phyloP scores from a whole-genome alignment of 148 eudicot species.

The Rhododendron griersonianum region DNA sequence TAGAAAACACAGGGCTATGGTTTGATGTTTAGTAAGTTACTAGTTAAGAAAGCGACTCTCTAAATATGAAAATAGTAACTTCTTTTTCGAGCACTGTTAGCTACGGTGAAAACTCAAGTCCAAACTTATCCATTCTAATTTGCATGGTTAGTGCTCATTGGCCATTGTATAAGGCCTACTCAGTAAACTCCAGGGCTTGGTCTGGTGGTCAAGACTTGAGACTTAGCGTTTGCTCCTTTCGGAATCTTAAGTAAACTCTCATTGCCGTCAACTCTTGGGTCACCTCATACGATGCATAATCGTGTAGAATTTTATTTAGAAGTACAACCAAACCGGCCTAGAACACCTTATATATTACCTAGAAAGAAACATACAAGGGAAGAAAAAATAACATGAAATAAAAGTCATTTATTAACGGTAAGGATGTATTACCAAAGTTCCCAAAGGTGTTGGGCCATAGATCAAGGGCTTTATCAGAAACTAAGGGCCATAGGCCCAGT shows the following conservation, averaged over 20 bases:
- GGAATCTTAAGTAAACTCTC: background rate
- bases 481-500: background rate
- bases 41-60: background rate
- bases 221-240: background rate
- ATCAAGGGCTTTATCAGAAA: background rate
- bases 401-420: background rate
- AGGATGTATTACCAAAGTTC: background rate
- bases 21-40: background rate
- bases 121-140: too few relatives aligned
- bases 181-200: too few relatives aligned
- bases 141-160: background rate
- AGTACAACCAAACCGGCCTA: background rate
- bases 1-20: background rate
- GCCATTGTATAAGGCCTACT: background rate
- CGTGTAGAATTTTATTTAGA: background rate
- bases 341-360: background rate
- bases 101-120: background rate
- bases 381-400: background rate
- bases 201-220: too few relatives aligned
- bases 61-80: too few relatives aligned
- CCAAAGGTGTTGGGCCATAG: background rate
- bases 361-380: background rate
- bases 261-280: too few relatives aligned
- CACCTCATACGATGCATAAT: too few relatives aligned
- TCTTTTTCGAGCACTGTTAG: too few relatives aligned